phyloP scores from a whole-genome alignment of 768 basidiomycete genomes.

The Suillus fuscotomentosus region DNA sequence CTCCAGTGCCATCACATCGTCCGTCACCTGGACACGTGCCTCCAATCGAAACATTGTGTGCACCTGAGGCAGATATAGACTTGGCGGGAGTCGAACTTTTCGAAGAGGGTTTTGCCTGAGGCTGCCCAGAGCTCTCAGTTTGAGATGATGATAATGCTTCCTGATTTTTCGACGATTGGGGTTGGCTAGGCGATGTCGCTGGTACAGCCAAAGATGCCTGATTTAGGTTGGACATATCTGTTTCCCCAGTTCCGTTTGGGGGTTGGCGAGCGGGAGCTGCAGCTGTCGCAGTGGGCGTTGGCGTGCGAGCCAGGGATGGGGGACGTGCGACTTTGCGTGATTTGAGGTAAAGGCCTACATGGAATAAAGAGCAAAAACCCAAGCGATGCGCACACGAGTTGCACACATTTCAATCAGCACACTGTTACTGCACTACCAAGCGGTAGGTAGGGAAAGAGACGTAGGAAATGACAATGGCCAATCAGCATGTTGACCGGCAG shows the following conservation, averaged over 20 bases:
- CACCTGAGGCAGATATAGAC: slow-evolving; percentile 29
- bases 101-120: slow-evolving; percentile 25
- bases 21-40: slow-evolving; percentile 99
- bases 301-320: slow-evolving; percentile 48
- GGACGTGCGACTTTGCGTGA: slow-evolving; percentile 75
- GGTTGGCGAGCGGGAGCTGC: slow-evolving; percentile 27
- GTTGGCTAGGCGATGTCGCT: slow-evolving; percentile 18
- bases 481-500: slow-evolving; percentile 33
- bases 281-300: slow-evolving; percentile 33
- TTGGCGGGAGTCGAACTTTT: slow-evolving; percentile 27
- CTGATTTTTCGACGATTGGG: slow-evolving; percentile 31
- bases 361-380: slow-evolving; percentile 31
- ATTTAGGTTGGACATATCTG: slow-evolving; percentile 37
- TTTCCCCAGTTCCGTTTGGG: slow-evolving; percentile 33
- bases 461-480: slow-evolving; percentile 30
- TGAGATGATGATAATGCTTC: slow-evolving; percentile 27
- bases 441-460: slow-evolving; percentile 30
- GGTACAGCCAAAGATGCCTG: slow-evolving; percentile 33
- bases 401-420: slow-evolving; percentile 40
- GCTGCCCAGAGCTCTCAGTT: slow-evolving; percentile 22
- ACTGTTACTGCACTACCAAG: slow-evolving; percentile 33
- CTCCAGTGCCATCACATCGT: slow-evolving; percentile 96
- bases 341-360: slow-evolving; percentile 82
- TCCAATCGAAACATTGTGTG: slow-evolving; percentile 28
- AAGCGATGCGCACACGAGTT: slow-evolving; percentile 36